Conservation (phyloP, 306 rosid species). For the Corylus heterophylla region DNA sequence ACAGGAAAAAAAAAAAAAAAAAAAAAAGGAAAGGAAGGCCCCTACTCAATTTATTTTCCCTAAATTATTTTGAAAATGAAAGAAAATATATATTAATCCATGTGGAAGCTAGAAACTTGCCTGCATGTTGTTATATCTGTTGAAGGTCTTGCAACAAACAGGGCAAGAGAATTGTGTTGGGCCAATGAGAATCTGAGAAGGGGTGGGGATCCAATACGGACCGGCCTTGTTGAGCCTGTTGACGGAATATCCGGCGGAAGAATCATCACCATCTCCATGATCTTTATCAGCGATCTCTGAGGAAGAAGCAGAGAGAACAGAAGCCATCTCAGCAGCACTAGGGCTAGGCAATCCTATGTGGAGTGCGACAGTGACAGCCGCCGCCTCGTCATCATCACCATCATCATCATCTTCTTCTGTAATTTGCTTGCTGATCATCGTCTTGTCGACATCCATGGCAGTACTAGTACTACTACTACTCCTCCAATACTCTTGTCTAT, state of each 20-base stretch:
- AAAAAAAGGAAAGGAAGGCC: conserved; percentile 33
- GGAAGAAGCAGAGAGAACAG: conserved; percentile 62
- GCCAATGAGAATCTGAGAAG: conserved; percentile 99
- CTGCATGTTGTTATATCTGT: conserved; percentile 99
- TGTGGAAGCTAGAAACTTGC: conserved; percentile 27
- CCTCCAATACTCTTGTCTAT: not conserved
- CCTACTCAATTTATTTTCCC: not conserved
- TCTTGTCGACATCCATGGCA: conserved; percentile 45
- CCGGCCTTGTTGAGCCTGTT: conserved; percentile 70
- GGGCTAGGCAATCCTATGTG: conserved; percentile 98
- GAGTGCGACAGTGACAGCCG: conserved; percentile 81
- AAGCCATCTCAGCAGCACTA: conserved; percentile 86
- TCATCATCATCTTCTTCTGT: conserved; percentile 30
- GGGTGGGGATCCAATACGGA: conserved; percentile 98
- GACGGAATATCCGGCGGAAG: conserved; percentile 35
- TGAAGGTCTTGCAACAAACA: conserved; percentile 95
- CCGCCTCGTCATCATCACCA: not conserved
- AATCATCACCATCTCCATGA: conserved; percentile 37
- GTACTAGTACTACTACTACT: not conserved
- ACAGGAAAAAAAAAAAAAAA: conserved; percentile 46
- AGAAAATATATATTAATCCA: not conserved
- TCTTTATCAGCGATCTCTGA: conserved; percentile 46
- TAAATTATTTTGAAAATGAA: conserved; percentile 7
- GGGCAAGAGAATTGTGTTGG: conserved; percentile 98
- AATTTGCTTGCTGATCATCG: not conserved